A percentile compares a stretch with the other conserved stretches of the same genome.
Evolutionary conservation across 2,329 filamentous ascomycete genomes (phyloP).

Genomic region (Nemania sp.): DNA sequence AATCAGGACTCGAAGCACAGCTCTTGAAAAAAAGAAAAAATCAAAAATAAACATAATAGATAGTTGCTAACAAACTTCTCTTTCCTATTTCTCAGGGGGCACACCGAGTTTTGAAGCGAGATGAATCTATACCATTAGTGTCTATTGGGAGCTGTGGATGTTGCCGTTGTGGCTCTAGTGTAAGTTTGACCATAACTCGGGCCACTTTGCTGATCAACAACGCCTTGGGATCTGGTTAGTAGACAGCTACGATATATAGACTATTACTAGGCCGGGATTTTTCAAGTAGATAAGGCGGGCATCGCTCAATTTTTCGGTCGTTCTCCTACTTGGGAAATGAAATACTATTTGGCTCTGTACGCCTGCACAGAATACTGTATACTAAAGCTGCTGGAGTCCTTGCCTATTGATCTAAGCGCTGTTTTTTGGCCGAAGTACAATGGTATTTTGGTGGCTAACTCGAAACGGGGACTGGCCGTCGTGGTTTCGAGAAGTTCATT

Average conservation of each 20-base stretch:
- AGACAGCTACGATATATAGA: background rate
- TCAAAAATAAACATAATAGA: background rate
- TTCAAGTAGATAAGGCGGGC: background rate
- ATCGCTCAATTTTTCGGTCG: slow-evolving; percentile 15
- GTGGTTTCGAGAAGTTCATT: background rate
- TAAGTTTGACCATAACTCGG: slow-evolving; percentile 2
- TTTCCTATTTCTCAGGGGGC: slow-evolving; percentile 5
- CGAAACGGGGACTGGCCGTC: background rate
- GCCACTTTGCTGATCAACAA: slow-evolving; percentile 4
- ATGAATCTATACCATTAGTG: background rate
- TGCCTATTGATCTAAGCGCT: background rate
- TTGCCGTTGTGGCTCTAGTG: background rate
- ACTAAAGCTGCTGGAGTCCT: background rate
- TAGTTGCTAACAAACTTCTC: background rate
- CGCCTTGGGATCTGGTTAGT: background rate
- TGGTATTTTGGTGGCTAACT: background rate
- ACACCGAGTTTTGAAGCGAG: background rate
- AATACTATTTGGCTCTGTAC: background rate
- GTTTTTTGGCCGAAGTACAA: background rate
- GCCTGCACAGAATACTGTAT: background rate
- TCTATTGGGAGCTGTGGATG: background rate
- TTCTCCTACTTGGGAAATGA: slow-evolving; percentile 4
- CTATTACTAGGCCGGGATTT: background rate
- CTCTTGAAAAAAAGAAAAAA: no score
- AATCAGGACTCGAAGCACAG: background rate